These are phyloP conservation scores for Claviceps purpurea DNA, from an alignment of 2,329 filamentous ascomycete genomes.

Conservation along the genomic window DNA sequence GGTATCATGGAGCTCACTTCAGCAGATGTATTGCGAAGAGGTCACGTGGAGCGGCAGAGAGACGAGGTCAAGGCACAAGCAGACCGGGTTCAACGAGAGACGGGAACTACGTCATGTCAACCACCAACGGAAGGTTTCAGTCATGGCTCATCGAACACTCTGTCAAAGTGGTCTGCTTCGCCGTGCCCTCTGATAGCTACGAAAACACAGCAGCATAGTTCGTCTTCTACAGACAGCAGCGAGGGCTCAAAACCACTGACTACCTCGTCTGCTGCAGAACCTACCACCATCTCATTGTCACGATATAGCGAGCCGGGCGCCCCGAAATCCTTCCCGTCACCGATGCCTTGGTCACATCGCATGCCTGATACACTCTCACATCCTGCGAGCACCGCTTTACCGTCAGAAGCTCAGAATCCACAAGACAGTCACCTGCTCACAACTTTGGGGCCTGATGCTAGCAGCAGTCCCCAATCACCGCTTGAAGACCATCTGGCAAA, in stretches of 20 bases:
- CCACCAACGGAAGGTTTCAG: slow-evolving; percentile 4
- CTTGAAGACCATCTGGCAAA: not conserved
- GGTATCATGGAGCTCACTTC: slow-evolving; percentile 20
- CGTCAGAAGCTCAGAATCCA: not conserved
- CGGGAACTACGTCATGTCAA: not conserved
- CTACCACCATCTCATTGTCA: slow-evolving; percentile 2
- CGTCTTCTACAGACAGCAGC: not conserved
- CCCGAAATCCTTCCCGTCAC: slow-evolving; percentile 7
- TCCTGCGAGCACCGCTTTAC: not conserved
- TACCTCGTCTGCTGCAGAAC: slow-evolving; percentile 11
- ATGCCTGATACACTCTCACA: not conserved
- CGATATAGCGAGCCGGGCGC: slow-evolving; percentile 1
- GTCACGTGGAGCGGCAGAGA: slow-evolving; percentile 13
- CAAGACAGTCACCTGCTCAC: not conserved
- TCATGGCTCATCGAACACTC: slow-evolving; percentile 1
- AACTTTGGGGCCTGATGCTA: not conserved
- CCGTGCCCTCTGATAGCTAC: not conserved
- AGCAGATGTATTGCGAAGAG: slow-evolving; percentile 19
- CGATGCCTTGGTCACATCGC: not conserved
- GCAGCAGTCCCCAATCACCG: not conserved
- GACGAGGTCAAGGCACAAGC: not conserved
- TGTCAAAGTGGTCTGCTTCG: not conserved
- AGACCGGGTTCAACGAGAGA: not conserved
- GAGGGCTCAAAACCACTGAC: slow-evolving; percentile 36
- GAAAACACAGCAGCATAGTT: not conserved